phyloP scores from a whole-genome alignment of 306 rosid species.

The Biancaea sappan region DNA sequence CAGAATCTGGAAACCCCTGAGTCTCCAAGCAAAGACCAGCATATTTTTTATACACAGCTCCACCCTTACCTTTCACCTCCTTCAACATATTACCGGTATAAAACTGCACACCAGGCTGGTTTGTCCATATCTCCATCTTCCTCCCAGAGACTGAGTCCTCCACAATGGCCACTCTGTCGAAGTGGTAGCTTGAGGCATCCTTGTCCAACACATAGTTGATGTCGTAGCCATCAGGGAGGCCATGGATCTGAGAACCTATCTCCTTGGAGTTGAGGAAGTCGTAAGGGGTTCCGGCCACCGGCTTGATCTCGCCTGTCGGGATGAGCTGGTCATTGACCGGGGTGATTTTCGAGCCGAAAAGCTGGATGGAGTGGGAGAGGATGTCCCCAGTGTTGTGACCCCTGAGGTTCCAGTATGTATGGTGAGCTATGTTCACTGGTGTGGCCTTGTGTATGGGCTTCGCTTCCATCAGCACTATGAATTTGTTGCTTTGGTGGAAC shows the following conservation, averaged over 20 bases:
- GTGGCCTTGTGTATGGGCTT: conserved; percentile 54
- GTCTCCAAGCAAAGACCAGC: conserved; percentile 63
- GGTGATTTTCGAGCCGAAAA: conserved; percentile 57
- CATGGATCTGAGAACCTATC: conserved; percentile 47
- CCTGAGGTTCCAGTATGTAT: conserved; percentile 67
- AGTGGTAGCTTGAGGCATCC: not conserved
- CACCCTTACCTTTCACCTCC: conserved; percentile 51
- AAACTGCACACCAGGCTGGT: conserved; percentile 60
- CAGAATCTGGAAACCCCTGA: conserved; percentile 68
- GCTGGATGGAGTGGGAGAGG: conserved; percentile 55
- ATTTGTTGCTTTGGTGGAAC: conserved; percentile 42
- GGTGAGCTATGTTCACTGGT: conserved; percentile 77
- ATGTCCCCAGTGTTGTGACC: conserved; percentile 69
- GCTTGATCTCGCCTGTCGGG: conserved; percentile 48
- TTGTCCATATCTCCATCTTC: conserved; percentile 69
- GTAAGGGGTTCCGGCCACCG: conserved; percentile 51
- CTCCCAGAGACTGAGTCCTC: conserved; percentile 56
- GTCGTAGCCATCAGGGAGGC: conserved; percentile 57
- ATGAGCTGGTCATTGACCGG: conserved; percentile 59
- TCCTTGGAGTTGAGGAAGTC: conserved; percentile 54
- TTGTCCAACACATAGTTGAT: conserved; percentile 62
- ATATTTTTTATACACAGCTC: conserved; percentile 37
- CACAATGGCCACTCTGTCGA: conserved; percentile 46
- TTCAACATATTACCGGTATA: conserved; percentile 51
- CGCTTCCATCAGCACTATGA: conserved; percentile 60